Conservation (phyloP, 148 eudicot species). For the Rheum nobile region DNA sequence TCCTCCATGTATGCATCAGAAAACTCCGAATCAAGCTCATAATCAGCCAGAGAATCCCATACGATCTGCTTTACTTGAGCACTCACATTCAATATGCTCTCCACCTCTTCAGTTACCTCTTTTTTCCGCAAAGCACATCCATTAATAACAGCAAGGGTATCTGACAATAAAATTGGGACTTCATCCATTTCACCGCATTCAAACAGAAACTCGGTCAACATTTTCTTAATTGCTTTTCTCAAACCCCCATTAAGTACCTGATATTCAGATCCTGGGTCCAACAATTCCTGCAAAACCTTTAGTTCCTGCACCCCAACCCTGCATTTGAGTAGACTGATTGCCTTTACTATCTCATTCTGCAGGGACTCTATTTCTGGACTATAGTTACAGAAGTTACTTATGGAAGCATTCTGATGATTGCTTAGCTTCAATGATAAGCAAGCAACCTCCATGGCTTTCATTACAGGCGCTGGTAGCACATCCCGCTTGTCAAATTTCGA, state of each 20-base stretch:
- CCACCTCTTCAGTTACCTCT: slow-evolving; percentile 51
- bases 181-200: slow-evolving; percentile 73
- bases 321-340: slow-evolving; percentile 32
- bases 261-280: slow-evolving; percentile 31
- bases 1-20: slow-evolving; percentile 65
- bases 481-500: slow-evolving; percentile 28
- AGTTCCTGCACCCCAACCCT: slow-evolving; percentile 29
- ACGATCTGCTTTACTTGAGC: slow-evolving; percentile 53
- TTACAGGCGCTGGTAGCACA: slow-evolving; percentile 41
- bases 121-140: slow-evolving; percentile 14
- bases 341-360: slow-evolving; percentile 55
- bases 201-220: slow-evolving; percentile 58
- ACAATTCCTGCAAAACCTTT: slow-evolving; percentile 26
- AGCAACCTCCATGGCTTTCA: slow-evolving; percentile 60
- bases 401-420: slow-evolving; percentile 13
- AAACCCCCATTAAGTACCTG: slow-evolving; percentile 20
- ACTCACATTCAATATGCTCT: slow-evolving; percentile 44
- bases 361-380: slow-evolving; percentile 37
- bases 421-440: slow-evolving; percentile 28
- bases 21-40: slow-evolving; percentile 45
- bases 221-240: slow-evolving; percentile 25
- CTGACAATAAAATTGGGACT: slow-evolving; percentile 38
- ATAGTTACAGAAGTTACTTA: slow-evolving; percentile 21
- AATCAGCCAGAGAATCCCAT: slow-evolving; percentile 40
- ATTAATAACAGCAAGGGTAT: slow-evolving; percentile 38